A percentile compares a stretch with the other conserved stretches of the same genome.
phyloP scores from a whole-genome alignment of 2,329 filamentous ascomycete species.

The Fusarium tjaetaba region DNA sequence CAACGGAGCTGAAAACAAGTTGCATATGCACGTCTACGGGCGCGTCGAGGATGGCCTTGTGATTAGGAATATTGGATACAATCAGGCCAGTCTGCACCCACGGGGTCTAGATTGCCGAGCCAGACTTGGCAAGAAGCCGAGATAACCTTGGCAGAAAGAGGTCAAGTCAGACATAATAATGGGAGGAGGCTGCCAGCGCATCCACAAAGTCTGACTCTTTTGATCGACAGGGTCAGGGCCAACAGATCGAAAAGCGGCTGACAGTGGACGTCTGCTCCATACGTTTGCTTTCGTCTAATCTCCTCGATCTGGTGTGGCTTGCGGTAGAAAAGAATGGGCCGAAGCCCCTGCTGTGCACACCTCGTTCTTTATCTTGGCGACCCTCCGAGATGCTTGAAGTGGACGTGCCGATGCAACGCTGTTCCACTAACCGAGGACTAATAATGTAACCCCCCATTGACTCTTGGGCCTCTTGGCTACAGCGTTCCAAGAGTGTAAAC shows the following conservation, averaged over 20 bases:
- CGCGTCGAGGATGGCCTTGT: constrained; percentile 20
- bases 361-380: neutral
- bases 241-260: neutral
- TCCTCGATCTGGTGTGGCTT: constrained; percentile 1
- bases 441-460: neutral
- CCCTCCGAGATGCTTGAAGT: neutral
- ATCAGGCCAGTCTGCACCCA: constrained; percentile 11
- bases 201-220: neutral
- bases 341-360: neutral
- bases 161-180: neutral
- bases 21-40: constrained; percentile 30
- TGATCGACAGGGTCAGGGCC: neutral
- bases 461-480: neutral
- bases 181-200: neutral
- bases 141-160: neutral
- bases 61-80: neutral
- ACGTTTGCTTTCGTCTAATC: neutral
- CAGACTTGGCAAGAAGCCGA: constrained; percentile 15
- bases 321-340: neutral
- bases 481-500: neutral
- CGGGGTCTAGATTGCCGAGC: constrained; percentile 13
- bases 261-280: neutral
- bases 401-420: neutral
- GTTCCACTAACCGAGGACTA: neutral
- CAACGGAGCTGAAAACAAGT: neutral